Evolutionary conservation across 164 flowering plant species (phyloP), one percentile per base, ranked within the genome.

Genomic region (Kingdonia uniflora): DNA sequence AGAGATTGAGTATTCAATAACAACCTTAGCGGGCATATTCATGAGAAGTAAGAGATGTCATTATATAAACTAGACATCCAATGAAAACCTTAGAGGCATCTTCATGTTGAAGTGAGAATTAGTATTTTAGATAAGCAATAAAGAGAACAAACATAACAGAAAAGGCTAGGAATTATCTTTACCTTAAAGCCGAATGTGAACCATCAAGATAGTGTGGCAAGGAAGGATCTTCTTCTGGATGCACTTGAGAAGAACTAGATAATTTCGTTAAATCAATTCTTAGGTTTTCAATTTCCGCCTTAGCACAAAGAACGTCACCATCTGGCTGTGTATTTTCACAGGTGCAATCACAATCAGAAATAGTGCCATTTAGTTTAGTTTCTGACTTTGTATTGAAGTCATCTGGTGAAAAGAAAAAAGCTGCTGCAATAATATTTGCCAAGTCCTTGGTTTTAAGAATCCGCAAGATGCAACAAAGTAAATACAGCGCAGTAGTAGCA

Each of bases 401-500:
- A 52, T 79, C 84, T 25, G 68, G 55, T 2, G 72, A 76, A 65
- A 71, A 84, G 60, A 94, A 76, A 52, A 94, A 75, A 68, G 95
- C 80, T 62, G 83, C 90, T 60, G 82, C 87, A 65, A 87, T 71
- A 26, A 71, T 74, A 64, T 81, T 89, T 47, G 96, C 88, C 77
- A 94, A 69, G 71, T 89, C 95, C 72, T 87, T 94, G 67, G 80
- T 82, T 64, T 89, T 94, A 58, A 94, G 84, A 19, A 94, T 82
- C 55, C 85, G 92, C 77, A 94, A 64, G 67, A 94, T 87, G 78
- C 90, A 87, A 65, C 97, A 89, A 68, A 94, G 79, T 70, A 94
- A 74, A 79, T 82, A 89, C 49, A 89, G 65, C 24, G 96, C 82
- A 61, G 97, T 79, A 55, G 75, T 66, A 26, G 77, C 78, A 54